Percentiles rank a stretch among this genome's conserved stretches.
phyloP scores from a whole-genome alignment of 805 yeast genomes.

The Candida khao-thaluensis region DNA sequence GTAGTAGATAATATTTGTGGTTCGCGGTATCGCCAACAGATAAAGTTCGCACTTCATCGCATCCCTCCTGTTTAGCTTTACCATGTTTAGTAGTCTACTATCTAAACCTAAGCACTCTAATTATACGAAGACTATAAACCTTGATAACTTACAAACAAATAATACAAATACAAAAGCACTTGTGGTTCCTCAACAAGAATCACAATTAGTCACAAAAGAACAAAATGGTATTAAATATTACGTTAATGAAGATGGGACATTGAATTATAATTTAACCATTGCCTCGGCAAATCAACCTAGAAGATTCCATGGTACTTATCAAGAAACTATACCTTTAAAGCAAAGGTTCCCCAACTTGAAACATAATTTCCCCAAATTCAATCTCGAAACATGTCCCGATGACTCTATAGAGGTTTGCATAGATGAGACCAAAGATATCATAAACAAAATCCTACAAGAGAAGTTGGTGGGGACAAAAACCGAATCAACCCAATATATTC shows the following conservation, averaged over 20 bases:
- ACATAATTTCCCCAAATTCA: constrained; percentile 38
- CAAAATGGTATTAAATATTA: constrained; percentile 17
- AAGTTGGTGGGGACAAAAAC: constrained; percentile 28
- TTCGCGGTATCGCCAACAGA: too few species aligned
- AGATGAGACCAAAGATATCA: constrained; percentile 54
- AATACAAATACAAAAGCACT: constrained; percentile 1
- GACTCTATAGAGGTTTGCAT: constrained; percentile 48
- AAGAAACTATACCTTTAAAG: constrained; percentile 62
- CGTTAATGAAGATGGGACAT: constrained; percentile 26
- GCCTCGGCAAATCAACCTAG: constrained; percentile 19
- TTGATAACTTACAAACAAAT: background rate
- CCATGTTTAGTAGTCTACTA: constrained; percentile 36
- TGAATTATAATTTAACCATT: constrained; percentile 28
- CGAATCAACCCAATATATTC: constrained; percentile 40
- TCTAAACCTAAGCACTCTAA: constrained; percentile 32
- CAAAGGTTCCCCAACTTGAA: constrained; percentile 34
- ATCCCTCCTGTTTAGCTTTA: background rate
- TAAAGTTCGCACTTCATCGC: background rate
- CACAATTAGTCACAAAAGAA: background rate
- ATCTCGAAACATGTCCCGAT: constrained; percentile 41
- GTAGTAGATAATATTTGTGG: too few species aligned
- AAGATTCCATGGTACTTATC: constrained; percentile 46
- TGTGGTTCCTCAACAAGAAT: background rate
- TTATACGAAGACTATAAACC: constrained; percentile 14
- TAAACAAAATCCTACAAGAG: constrained; percentile 50